phyloP scores from a whole-genome alignment of 306 rosid species.

The Sicyos baderoa region DNA sequence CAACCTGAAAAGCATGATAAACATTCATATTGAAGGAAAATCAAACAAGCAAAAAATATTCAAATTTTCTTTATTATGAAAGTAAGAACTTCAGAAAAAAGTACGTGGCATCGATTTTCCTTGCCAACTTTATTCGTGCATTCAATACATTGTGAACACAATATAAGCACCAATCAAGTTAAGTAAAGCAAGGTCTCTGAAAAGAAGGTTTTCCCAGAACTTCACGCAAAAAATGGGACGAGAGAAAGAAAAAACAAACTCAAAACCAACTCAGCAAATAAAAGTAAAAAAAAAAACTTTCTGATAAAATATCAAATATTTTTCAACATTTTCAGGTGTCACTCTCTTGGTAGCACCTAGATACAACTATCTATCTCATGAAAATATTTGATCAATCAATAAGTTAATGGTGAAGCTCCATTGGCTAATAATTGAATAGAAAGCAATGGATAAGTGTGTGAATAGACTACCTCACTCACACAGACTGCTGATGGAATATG shows the following conservation, averaged over 20 bases:
- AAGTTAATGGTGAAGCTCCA: neutral
- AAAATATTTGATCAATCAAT: neutral
- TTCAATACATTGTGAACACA: neutral
- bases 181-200: neutral
- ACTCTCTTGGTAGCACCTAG: neutral
- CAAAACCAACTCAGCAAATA: neutral
- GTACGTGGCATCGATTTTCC: slow-evolving; percentile 5
- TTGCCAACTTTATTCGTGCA: neutral
- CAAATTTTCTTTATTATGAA: neutral
- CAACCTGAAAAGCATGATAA: slow-evolving; percentile 57
- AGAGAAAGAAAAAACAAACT: neutral
- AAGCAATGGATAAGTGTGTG: slow-evolving; percentile 1
- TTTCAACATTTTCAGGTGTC: neutral
- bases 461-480: slow-evolving; percentile 73
- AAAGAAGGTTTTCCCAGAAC: neutral
- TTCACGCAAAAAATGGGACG: neutral
- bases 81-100: neutral
- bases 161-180: neutral
- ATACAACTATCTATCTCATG: neutral
- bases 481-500: slow-evolving; percentile 88
- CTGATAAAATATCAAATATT: neutral
- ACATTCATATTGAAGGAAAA: slow-evolving; percentile 19
- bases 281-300: neutral
- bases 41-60: neutral
- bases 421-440: neutral